Percentiles rank a stretch among this genome's conserved stretches.
phyloP scores from a whole-genome alignment of 768 basidiomycete species.

The Suillus clintonianus region DNA sequence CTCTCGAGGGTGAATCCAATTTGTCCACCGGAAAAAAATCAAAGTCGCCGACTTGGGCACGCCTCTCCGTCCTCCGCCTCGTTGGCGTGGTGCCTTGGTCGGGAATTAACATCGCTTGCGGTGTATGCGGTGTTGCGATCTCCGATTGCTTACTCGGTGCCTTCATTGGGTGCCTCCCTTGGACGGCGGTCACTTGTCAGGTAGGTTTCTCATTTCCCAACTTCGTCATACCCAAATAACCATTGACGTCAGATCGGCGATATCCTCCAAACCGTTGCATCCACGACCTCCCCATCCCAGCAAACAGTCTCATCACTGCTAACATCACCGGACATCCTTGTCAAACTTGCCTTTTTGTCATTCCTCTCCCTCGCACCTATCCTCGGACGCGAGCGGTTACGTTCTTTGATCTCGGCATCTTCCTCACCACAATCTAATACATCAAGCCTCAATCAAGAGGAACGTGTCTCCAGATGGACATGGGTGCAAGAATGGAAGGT shows the following conservation, averaged over 20 bases:
- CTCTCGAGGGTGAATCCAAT: conserved; percentile 69
- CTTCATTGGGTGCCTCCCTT: conserved; percentile 83
- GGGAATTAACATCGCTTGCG: conserved; percentile 95
- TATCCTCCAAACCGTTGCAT: conserved; percentile 82
- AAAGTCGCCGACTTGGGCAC: conserved; percentile 67
- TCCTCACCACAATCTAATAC: conserved; percentile 19
- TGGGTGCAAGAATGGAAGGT: conserved; percentile 78
- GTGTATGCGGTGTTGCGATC: conserved; percentile 81
- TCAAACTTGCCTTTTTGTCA: conserved; percentile 82
- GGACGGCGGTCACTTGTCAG: conserved; percentile 93
- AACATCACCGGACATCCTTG: conserved; percentile 77
- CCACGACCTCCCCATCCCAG: conserved; percentile 65
- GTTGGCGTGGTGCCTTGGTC: conserved; percentile 97
- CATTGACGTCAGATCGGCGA: conserved; percentile 67
- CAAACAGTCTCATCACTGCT: conserved; percentile 87
- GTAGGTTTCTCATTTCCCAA: conserved; percentile 40
- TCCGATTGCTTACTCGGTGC: conserved; percentile 76
- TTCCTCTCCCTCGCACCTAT: conserved; percentile 87
- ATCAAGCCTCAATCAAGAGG: conserved; percentile 27
- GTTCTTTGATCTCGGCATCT: conserved; percentile 50
- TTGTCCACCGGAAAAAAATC: conserved; percentile 36
- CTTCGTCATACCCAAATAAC: conserved; percentile 1
- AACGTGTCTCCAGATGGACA: conserved; percentile 49
- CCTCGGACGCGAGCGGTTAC: conserved; percentile 68
- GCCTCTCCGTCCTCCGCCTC: conserved; percentile 83